Base-by-base conservation (phyloP, 2,329 filamentous ascomycete species). In the Pseudopyrenochaeta lycopersici region DNA sequence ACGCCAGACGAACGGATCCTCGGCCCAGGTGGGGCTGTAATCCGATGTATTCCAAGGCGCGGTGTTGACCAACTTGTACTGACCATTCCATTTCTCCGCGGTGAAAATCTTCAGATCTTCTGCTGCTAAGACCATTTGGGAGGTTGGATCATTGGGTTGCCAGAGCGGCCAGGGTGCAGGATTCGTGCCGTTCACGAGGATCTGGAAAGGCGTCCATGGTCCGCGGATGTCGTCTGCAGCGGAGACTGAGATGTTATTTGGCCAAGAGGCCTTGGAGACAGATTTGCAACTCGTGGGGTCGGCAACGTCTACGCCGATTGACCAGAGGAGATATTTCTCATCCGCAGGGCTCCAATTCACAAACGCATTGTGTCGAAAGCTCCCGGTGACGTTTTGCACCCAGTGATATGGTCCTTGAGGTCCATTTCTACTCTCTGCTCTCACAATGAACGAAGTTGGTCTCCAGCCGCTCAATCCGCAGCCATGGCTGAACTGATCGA, bases 391-490 rank as follows among this genome's bases (percentile, higher is more conserved):
- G 4, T 75, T 72, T 14, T 79, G 72, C 0, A 70, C 75, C 47
- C 75, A 82, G 4, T 54, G 43, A 39, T 82, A 83, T 0, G 80
- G 81, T 0, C 81, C 81, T 10, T 72, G 67, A 0, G 81, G 80
- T 0, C 80, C 81, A 0, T 60, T 73, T 2, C 64, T 63, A 0
- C 80, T 81, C 54, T 81, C 81, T 1, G 81, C 80, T 14, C 80
- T 69, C 23, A 80, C 76, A 15, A 82, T 70, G 15, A 75, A 78
- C 15, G 77, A 79, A 45, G 77, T 80, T 0, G 80, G 80, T 10
- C 76, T 71, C 80, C 81, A 83, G n/a, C 77, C 79, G 5, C 66
- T 66, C 1, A 83, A 70, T 0, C 80, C 80, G 46, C 81, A 83
- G 6, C 77, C 78, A 45, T 77, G 71, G 0, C 73, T 68, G 51